Conservation (phyloP, 2,329 filamentous ascomycete species). For the Phoma sp. region DNA sequence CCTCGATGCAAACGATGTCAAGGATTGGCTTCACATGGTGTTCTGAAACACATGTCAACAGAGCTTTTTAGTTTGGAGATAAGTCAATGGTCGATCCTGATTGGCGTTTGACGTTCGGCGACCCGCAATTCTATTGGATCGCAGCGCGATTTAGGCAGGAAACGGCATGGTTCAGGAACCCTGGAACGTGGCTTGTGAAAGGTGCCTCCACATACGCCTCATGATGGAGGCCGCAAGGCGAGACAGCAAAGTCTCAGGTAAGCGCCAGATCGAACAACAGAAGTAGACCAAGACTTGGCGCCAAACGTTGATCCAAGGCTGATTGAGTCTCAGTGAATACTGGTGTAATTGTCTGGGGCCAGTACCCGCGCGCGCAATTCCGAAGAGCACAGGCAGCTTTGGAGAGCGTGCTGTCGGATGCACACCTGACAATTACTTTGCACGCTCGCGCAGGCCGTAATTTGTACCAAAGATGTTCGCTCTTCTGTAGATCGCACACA, state of each 20-base stretch:
- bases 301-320: background rate
- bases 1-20: slow-evolving; percentile 23
- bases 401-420: too few relatives aligned
- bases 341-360: too few relatives aligned
- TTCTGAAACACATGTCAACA: slow-evolving; percentile 17
- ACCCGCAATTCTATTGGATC: slow-evolving; percentile 22
- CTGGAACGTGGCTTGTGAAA: slow-evolving; percentile 24
- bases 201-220: slow-evolving; percentile 21
- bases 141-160: slow-evolving; percentile 16
- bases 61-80: slow-evolving; percentile 21
- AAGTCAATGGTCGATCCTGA: slow-evolving; percentile 9
- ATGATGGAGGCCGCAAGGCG: slow-evolving; percentile 9
- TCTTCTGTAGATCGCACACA: background rate
- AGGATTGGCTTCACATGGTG: slow-evolving; percentile 18
- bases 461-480: background rate
- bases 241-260: slow-evolving; percentile 16
- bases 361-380: background rate
- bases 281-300: background rate
- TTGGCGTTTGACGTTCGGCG: slow-evolving; percentile 14
- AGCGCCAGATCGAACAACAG: slow-evolving; percentile 1
- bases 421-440: background rate
- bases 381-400: background rate
- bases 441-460: background rate
- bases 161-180: slow-evolving; percentile 18
- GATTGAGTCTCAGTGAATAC: too few relatives aligned